These are phyloP conservation scores for Fusarium dimerum DNA, from an alignment of 2,329 filamentous ascomycete genomes.

Conservation along the genomic window DNA sequence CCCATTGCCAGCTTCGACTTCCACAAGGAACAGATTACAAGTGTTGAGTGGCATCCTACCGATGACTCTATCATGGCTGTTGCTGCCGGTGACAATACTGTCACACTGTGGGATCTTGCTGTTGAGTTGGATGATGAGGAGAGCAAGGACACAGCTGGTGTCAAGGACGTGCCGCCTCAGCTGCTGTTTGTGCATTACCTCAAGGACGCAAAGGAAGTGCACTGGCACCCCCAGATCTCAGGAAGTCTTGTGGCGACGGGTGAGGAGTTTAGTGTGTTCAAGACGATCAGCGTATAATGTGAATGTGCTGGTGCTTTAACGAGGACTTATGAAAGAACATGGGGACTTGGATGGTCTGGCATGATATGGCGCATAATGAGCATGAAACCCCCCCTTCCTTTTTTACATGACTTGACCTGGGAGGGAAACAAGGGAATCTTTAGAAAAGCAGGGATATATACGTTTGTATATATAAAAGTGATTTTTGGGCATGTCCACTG, in stretches of 20 bases:
- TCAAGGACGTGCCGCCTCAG: conserved; percentile 90
- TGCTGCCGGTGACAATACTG: conserved; percentile 87
- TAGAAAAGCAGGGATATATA: background rate
- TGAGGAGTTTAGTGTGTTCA: conserved; percentile 82
- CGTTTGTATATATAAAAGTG: background rate
- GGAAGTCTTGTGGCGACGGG: conserved; percentile 89
- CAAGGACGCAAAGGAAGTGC: conserved; percentile 89
- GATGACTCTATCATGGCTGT: conserved; percentile 96
- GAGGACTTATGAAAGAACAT: conserved; percentile 10
- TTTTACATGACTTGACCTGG: background rate
- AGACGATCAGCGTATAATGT: conserved; percentile 75
- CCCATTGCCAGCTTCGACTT: conserved; percentile 94
- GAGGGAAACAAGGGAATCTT: background rate
- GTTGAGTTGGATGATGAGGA: conserved; percentile 98
- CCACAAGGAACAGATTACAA: conserved; percentile 95
- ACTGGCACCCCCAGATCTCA: conserved; percentile 97
- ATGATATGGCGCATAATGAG: conserved; percentile 25
- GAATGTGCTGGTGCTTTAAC: background rate
- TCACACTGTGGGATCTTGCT: conserved; percentile 94
- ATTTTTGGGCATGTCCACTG: background rate
- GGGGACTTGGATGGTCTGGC: conserved; percentile 23
- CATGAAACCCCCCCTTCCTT: background rate
- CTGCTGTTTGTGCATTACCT: conserved; percentile 96
- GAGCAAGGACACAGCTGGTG: conserved; percentile 82
- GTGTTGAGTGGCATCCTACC: conserved; percentile 94